These are phyloP conservation scores for Epicoccum sorghinum DNA, from an alignment of 2,329 filamentous ascomycete species.

Conservation along the genomic window DNA sequence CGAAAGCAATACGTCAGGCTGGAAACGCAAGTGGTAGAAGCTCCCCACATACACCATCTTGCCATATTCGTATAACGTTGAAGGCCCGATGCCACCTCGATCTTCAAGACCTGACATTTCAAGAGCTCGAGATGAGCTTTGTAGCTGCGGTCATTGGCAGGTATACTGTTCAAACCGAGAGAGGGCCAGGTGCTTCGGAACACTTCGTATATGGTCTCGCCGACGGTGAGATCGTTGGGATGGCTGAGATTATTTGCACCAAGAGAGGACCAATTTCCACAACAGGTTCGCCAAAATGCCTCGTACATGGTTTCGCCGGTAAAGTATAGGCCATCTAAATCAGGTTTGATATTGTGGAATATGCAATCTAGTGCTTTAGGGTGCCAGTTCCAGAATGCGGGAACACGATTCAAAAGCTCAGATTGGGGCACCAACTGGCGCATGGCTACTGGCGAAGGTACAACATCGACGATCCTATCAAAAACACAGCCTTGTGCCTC, in stretches of 20 bases:
- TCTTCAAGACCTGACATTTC: too few relatives aligned
- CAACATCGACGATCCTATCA: background rate
- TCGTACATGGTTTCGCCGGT: conserved; percentile 8
- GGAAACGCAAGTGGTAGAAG: background rate
- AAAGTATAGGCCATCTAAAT: background rate
- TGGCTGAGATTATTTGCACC: too few relatives aligned
- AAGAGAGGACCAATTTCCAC: background rate
- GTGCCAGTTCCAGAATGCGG: background rate
- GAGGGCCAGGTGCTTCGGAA: too few relatives aligned
- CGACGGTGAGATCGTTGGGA: too few relatives aligned
- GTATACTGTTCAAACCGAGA: too few relatives aligned
- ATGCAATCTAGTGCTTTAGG: background rate
- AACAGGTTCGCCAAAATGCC: conserved; percentile 9
- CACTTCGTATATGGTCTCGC: too few relatives aligned
- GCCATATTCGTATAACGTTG: background rate
- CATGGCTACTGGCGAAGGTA: conserved; percentile 2
- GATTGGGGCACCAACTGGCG: background rate
- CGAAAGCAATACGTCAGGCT: background rate
- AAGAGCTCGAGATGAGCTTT: too few relatives aligned
- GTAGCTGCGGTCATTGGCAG: too few relatives aligned
- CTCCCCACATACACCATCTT: background rate
- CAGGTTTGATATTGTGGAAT: background rate
- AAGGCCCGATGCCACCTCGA: too few relatives aligned
- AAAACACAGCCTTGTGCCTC: background rate
- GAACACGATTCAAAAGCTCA: background rate